These are phyloP conservation scores for Debaryomyces psychrophilus DNA, from an alignment of 1,139 yeast genomes.

Conservation along the genomic window DNA sequence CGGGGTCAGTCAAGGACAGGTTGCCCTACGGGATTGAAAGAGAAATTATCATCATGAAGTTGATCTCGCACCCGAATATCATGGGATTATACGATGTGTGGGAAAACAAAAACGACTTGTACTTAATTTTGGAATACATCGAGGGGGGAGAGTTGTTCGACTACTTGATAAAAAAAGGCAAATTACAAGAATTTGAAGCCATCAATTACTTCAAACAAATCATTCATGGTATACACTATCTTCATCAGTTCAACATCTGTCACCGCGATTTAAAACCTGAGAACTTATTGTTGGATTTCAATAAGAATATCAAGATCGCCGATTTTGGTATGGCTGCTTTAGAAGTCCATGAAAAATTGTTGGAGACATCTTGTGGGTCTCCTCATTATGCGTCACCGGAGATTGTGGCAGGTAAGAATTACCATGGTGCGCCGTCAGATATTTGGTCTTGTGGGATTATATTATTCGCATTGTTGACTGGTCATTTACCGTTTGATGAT, in stretches of 20 bases:
- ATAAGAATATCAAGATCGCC: slow-evolving; percentile 90
- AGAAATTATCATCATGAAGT: slow-evolving; percentile 90
- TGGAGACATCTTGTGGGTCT: slow-evolving; percentile 96
- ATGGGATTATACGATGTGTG: slow-evolving; percentile 97
- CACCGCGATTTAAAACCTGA: slow-evolving; percentile 98
- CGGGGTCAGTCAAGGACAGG: slow-evolving; percentile 54
- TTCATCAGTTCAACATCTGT: slow-evolving; percentile 91
- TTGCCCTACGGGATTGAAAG: slow-evolving; percentile 94
- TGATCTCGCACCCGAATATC: slow-evolving; percentile 89
- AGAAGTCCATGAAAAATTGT: slow-evolving; percentile 78
- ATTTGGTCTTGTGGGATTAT: slow-evolving; percentile 99
- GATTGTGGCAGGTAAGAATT: slow-evolving; percentile 89
- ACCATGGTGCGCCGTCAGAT: slow-evolving; percentile 96
- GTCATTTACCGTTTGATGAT: slow-evolving; percentile 95
- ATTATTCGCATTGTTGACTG: slow-evolving; percentile 87
- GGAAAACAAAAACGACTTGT: slow-evolving; percentile 94
- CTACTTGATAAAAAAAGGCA: slow-evolving; percentile 84
- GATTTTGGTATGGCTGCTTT: slow-evolving; percentile 99
- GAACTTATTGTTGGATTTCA: slow-evolving; percentile 81
- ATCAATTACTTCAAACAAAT: slow-evolving; percentile 89
- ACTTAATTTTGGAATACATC: slow-evolving; percentile 89
- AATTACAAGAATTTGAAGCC: slow-evolving; percentile 87
- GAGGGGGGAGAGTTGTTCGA: slow-evolving; percentile 98
- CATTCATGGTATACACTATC: slow-evolving; percentile 86
- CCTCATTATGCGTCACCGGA: slow-evolving; percentile 99